Evolutionary conservation across 192 early-diverging fungal species (phyloP).

Genomic region (Coemansia sp.): DNA sequence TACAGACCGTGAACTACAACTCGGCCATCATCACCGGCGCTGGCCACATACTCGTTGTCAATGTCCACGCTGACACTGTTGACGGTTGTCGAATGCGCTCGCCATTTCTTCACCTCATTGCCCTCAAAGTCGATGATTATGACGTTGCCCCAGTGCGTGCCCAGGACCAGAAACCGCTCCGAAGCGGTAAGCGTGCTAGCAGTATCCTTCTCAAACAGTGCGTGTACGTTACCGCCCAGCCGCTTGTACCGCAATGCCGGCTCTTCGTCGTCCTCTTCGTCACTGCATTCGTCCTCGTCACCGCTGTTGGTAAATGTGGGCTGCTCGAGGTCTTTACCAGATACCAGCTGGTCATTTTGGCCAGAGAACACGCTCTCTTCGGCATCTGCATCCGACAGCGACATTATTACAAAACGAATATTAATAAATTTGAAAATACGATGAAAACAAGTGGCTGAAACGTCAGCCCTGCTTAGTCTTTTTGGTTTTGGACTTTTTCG

Average conservation of each 20-base stretch:
- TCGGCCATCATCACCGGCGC: constrained; percentile 90
- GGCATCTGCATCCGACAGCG: constrained; percentile 58
- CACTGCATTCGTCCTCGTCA: constrained; percentile 4
- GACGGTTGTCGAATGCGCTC: constrained; percentile 81
- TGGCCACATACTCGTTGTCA: constrained; percentile 85
- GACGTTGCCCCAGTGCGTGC: constrained; percentile 89
- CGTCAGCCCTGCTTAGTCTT: not conserved
- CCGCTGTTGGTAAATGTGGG: not conserved
- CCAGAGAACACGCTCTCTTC: constrained; percentile 53
- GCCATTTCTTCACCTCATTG: constrained; percentile 82
- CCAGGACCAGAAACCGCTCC: constrained; percentile 86
- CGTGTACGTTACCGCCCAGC: constrained; percentile 67
- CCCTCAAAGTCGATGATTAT: constrained; percentile 91
- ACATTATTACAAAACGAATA: constrained; percentile 36
- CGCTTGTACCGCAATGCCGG: constrained; percentile 89
- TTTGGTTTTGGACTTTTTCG: not conserved
- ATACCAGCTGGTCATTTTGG: not conserved
- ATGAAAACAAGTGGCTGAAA: too few relatives aligned
- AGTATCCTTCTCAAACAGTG: constrained; percentile 78
- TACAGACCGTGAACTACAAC: constrained; percentile 87
- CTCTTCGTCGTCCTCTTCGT: constrained; percentile 78
- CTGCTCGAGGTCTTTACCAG: not conserved
- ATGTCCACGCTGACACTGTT: constrained; percentile 85
- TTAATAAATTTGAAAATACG: too few relatives aligned
- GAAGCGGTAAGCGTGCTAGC: constrained; percentile 78